Conservation (phyloP, 306 rosid genomes). For the cucumber (Cucumis sativus) region Cucumber_9930_V3 NC_026657.2:7454501-7455000, state of each 20-base stretch:
- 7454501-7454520: not conserved
- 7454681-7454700: not conserved
- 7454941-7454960: not conserved
- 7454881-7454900: not conserved
- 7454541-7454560: conserved; percentile 91
- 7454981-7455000: not conserved
- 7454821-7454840: not conserved
- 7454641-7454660: not conserved
- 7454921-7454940: not conserved
- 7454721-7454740: conserved; percentile 82
- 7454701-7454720: conserved; percentile 66
- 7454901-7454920: too few relatives aligned
- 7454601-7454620: conserved; percentile 5
- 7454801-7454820: conserved; percentile 97
- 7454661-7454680: not conserved
- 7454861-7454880: not conserved
- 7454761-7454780: conserved; percentile 71
- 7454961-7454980: not conserved
- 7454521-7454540: conserved; percentile 37
- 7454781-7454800: conserved; percentile 45
- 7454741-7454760: conserved; percentile 55
- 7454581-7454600: conserved; percentile 92
- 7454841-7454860: not conserved
- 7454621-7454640: not conserved
- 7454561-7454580: conserved; percentile 79